Conservation (phyloP, 2,329 filamentous ascomycete species). For the Colletotrichum sp. region DNA sequence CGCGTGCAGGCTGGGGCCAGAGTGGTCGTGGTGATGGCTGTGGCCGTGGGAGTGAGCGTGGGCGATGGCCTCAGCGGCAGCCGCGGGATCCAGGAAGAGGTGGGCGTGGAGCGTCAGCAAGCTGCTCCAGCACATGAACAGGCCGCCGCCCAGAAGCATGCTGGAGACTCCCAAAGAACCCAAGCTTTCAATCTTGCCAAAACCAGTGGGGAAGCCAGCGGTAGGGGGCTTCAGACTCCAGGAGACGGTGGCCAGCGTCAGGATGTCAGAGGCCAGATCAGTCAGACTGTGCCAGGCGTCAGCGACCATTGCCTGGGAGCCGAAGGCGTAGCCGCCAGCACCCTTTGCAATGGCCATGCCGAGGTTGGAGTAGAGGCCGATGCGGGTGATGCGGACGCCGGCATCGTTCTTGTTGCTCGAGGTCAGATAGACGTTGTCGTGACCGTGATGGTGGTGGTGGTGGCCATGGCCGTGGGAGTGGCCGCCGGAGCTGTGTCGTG, state of each 20-base stretch:
- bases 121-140: constrained; percentile 90
- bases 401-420: constrained; percentile 89
- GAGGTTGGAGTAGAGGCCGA: constrained; percentile 88
- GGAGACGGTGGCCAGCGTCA: constrained; percentile 92
- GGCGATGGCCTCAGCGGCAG: constrained; percentile 56
- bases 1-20: constrained; percentile 87
- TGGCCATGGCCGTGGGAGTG: constrained; percentile 52
- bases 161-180: constrained; percentile 92
- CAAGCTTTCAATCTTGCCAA: constrained; percentile 97
- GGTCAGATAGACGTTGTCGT: constrained; percentile 84
- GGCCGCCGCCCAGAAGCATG: constrained; percentile 84
- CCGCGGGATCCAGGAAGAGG: constrained; percentile 69
- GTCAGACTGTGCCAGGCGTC: constrained; percentile 96
- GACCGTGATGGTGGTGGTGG: constrained; percentile 72
- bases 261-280: constrained; percentile 91
- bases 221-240: constrained; percentile 89
- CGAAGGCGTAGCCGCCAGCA: constrained; percentile 89
- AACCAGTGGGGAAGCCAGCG: constrained; percentile 84
- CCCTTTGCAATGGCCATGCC: constrained; percentile 95
- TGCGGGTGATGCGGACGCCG: constrained; percentile 89
- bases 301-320: constrained; percentile 90
- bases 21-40: constrained; percentile 67
- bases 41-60: constrained; percentile 70
- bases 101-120: constrained; percentile 73
- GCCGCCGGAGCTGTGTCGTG: constrained; percentile 50